A percentile compares a stretch with the other conserved stretches of the same genome.
Conservation (phyloP, 257 asterid species). For the Lithospermum erythrorhizon region DNA sequence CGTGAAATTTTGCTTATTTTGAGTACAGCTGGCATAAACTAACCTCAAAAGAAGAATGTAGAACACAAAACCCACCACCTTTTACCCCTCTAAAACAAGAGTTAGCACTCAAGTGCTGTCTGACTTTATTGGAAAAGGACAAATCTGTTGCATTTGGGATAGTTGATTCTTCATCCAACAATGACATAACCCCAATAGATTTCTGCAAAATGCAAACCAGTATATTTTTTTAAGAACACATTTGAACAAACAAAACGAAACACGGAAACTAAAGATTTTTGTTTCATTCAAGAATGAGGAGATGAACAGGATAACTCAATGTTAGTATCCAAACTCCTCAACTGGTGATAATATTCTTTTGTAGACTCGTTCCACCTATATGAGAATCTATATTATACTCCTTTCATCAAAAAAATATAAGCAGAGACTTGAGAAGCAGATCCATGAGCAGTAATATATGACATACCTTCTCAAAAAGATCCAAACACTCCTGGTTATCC, state of each 20-base stretch:
- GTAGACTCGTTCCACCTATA: neutral
- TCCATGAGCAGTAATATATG: neutral
- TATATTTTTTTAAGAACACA: neutral
- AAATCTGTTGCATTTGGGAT: conserved; percentile 46
- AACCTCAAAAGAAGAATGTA: conserved; percentile 61
- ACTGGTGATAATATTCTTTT: too few relatives aligned
- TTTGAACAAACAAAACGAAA: neutral
- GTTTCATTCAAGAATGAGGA: neutral
- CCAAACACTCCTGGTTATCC: conserved; percentile 9
- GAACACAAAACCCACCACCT: conserved; percentile 37
- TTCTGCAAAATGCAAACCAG: conserved; percentile 24
- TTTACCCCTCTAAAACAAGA: conserved; percentile 39
- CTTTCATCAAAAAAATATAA: neutral
- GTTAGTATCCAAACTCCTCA: too few relatives aligned
- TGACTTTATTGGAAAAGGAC: conserved; percentile 38
- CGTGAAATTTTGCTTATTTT: conserved; percentile 1
- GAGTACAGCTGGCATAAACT: conserved; percentile 11
- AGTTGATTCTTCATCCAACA: conserved; percentile 48
- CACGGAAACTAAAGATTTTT: neutral
- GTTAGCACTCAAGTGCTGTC: conserved; percentile 39
- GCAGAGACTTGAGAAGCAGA: neutral
- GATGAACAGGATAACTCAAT: neutral
- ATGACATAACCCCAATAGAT: conserved; percentile 45
- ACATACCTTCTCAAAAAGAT: conserved; percentile 5
- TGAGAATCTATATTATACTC: neutral